Percentiles rank a stretch among this genome's conserved stretches.
These are phyloP conservation scores for Thalassiosira ordinaria DNA, from an alignment of 352 stramenopile species.

Conservation along the genomic window DNA sequence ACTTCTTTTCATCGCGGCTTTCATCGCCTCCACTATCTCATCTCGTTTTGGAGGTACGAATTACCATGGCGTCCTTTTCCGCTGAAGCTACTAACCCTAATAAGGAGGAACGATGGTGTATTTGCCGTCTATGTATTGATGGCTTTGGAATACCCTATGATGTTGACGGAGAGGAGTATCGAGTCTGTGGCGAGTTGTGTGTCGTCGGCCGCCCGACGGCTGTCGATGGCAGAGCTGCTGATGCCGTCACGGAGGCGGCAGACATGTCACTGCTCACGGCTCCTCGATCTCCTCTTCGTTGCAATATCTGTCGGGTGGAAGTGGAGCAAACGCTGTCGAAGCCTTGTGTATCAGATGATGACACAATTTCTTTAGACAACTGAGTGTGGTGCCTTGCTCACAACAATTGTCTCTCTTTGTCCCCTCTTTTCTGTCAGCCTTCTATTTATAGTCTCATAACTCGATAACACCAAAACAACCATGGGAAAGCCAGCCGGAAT, in stretches of 20 bases:
- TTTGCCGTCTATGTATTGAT: conserved; percentile 31
- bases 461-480: conserved; percentile 50
- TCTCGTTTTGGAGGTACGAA: conserved; percentile 40
- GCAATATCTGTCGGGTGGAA: conserved; percentile 31
- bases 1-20: not conserved
- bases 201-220: conserved; percentile 11
- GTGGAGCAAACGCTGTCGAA: conserved; percentile 14
- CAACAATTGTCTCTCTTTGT: conserved; percentile 40
- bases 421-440: conserved; percentile 17
- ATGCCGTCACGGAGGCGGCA: not conserved
- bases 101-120: conserved; percentile 4
- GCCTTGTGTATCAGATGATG: conserved; percentile 26
- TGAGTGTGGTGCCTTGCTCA: conserved; percentile 29
- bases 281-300: conserved; percentile 15
- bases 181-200: conserved; percentile 31
- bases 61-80: conserved; percentile 30
- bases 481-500: conserved; percentile 99
- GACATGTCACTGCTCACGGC: not conserved
- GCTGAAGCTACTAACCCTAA: conserved; percentile 4
- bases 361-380: conserved; percentile 31
- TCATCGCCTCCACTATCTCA: not conserved
- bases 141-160: conserved; percentile 31
- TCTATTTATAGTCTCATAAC: conserved; percentile 13
- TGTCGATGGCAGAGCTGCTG: conserved; percentile 3
- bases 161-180: conserved; percentile 10